Evolutionary conservation across 176 grass and related monocot species (phyloP).

Genomic region (Avena atlantica): DNA sequence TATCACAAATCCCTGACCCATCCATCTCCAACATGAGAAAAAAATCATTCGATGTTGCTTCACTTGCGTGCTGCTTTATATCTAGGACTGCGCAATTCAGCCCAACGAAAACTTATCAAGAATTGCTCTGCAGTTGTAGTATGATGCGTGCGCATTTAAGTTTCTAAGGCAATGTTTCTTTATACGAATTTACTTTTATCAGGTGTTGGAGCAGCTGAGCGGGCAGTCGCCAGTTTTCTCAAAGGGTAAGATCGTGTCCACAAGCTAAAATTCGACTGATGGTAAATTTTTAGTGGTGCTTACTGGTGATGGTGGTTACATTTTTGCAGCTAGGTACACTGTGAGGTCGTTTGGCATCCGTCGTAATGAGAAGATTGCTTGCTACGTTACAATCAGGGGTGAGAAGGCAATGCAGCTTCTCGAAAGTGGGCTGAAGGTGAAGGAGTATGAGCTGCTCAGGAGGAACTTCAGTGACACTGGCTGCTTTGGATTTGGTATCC

Average conservation of each 20-base stretch:
- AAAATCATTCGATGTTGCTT: neutral
- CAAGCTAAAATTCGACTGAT: neutral
- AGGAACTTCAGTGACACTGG: constrained; percentile 79
- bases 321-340: constrained; percentile 66
- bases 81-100: neutral
- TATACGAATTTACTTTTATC: neutral
- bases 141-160: neutral
- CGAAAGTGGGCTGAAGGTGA: constrained; percentile 70
- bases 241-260: constrained; percentile 47
- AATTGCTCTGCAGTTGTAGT: neutral
- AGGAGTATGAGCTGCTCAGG: constrained; percentile 71
- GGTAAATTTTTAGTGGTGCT: neutral
- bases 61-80: neutral
- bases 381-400: constrained; percentile 62
- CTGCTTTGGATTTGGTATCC: constrained; percentile 72
- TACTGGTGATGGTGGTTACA: neutral
- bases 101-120: neutral
- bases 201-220: constrained; percentile 73
- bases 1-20: neutral
- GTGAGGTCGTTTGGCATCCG: constrained; percentile 65
- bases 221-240: constrained; percentile 70
- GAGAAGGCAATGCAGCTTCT: constrained; percentile 76
- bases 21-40: neutral
- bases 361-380: constrained; percentile 74
- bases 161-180: neutral